phyloP scores from a whole-genome alignment of 2,329 filamentous ascomycete genomes.

The Ophiostoma populinum region DNA sequence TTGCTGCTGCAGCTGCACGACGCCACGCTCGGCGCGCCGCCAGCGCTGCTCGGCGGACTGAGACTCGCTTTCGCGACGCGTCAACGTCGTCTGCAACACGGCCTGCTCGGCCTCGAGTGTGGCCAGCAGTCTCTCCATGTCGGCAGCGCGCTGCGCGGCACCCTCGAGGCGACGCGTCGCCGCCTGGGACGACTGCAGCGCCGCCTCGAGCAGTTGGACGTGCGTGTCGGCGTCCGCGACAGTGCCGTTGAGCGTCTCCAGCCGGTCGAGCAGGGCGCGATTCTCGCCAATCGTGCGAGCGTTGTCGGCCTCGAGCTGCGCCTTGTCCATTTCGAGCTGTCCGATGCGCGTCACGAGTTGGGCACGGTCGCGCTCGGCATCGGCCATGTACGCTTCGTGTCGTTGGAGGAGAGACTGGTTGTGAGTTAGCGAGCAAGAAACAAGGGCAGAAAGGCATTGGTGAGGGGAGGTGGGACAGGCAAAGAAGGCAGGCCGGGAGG shows the following conservation, averaged over 20 bases:
- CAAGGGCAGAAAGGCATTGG: background rate
- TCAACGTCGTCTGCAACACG: slow-evolving; percentile 48
- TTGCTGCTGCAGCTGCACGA: slow-evolving; percentile 68
- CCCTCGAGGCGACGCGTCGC: slow-evolving; percentile 58
- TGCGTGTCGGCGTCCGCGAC: slow-evolving; percentile 65
- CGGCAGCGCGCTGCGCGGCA: slow-evolving; percentile 56
- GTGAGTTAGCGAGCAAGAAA: no score
- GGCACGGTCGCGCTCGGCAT: slow-evolving; percentile 70
- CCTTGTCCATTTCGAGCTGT: slow-evolving; percentile 57
- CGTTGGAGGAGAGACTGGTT: slow-evolving; percentile 71
- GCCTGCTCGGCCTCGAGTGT: slow-evolving; percentile 70
- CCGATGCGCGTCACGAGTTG: slow-evolving; percentile 59
- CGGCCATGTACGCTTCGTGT: slow-evolving; percentile 87
- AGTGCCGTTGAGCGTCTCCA: slow-evolving; percentile 69
- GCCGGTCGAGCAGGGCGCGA: slow-evolving; percentile 58
- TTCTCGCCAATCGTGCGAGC: slow-evolving; percentile 70
- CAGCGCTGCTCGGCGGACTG: slow-evolving; percentile 66
- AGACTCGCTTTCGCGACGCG: slow-evolving; percentile 54
- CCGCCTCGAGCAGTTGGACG: slow-evolving; percentile 59
- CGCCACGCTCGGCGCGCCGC: slow-evolving; percentile 66
- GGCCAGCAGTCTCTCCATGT: slow-evolving; percentile 65
- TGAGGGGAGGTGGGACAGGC: background rate
- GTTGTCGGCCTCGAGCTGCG: slow-evolving; percentile 59
- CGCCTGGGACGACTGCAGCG: slow-evolving; percentile 59
- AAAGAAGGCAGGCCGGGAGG: no score